These are phyloP conservation scores for Hypoxylon crocopeplum DNA, from an alignment of 495 filamentous ascomycete genomes.

Conservation along the genomic window DNA sequence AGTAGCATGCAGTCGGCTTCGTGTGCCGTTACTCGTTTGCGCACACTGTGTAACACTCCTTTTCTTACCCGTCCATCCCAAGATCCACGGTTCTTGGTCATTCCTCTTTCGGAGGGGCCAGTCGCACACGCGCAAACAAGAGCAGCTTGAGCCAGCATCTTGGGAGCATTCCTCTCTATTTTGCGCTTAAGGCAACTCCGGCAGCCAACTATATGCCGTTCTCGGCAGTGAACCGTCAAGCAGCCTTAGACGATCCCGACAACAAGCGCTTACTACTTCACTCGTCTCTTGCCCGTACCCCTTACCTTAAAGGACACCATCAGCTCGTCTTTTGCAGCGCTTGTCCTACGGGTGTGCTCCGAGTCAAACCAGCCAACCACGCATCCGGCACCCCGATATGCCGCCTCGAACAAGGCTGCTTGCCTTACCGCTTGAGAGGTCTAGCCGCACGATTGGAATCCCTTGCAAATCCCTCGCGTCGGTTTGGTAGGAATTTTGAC, in stretches of 20 bases:
- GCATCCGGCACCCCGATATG: conserved; percentile 3
- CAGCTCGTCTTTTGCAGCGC: too few species aligned
- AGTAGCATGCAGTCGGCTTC: conserved; percentile 28
- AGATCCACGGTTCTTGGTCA: not conserved
- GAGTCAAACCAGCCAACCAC: not conserved
- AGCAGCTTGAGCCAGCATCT: not conserved
- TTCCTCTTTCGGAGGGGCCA: not conserved
- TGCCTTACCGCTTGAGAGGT: conserved; percentile 13
- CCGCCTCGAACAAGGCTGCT: conserved; percentile 3
- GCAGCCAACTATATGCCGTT: too few species aligned
- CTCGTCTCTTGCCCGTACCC: too few species aligned
- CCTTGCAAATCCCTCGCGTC: conserved; percentile 30
- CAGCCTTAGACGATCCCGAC: not conserved
- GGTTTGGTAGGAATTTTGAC: conserved; percentile 1
- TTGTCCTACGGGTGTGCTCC: too few species aligned
- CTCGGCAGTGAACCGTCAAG: too few species aligned
- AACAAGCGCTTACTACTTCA: not conserved
- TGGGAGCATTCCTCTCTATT: not conserved
- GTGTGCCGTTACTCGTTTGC: conserved; percentile 7
- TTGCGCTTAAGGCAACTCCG: too few species aligned
- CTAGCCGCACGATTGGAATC: conserved; percentile 9
- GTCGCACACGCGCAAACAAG: conserved; percentile 4
- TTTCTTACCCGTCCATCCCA: conserved; percentile 4
- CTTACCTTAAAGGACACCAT: too few species aligned
- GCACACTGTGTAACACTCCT: conserved; percentile 19